These are phyloP conservation scores for Oryza coarctata DNA, from an alignment of 176 grass and related monocot species.

Conservation along the genomic window DNA sequence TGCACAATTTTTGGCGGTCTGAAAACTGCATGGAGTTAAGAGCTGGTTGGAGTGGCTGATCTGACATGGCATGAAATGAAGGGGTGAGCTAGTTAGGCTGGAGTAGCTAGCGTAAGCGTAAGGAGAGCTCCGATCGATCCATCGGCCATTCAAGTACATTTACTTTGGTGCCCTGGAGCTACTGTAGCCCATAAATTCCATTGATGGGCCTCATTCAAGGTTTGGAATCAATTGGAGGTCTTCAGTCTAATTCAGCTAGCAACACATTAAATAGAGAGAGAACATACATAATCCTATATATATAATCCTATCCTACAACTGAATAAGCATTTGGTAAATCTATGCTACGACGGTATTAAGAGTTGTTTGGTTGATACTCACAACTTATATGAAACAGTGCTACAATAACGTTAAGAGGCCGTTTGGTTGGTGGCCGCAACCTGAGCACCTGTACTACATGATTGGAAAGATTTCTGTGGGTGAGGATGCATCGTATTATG, in stretches of 20 bases:
- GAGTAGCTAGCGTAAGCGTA: too few species aligned
- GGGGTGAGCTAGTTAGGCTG: constrained; percentile 1
- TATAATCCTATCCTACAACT: neutral
- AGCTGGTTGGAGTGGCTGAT: too few species aligned
- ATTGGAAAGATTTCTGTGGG: neutral
- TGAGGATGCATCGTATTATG: too few species aligned
- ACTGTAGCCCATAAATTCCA: constrained; percentile 66
- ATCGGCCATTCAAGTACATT: constrained; percentile 57
- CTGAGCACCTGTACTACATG: neutral
- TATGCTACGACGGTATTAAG: neutral
- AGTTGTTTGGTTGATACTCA: neutral
- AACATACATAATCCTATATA: too few species aligned
- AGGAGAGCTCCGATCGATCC: constrained; percentile 14
- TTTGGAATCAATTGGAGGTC: constrained; percentile 34
- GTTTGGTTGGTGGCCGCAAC: neutral
- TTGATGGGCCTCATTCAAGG: constrained; percentile 73
- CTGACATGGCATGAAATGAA: neutral
- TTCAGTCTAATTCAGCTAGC: constrained; percentile 7
- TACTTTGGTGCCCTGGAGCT: constrained; percentile 63
- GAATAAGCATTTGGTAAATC: neutral
- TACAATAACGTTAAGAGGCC: neutral
- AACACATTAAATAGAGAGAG: neutral
- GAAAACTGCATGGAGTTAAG: too few species aligned
- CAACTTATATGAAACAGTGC: neutral
- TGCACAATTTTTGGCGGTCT: too few species aligned